Base-by-base conservation (phyloP, 2,329 filamentous ascomycete genomes). In the Xylariaceae sp. region DNA sequence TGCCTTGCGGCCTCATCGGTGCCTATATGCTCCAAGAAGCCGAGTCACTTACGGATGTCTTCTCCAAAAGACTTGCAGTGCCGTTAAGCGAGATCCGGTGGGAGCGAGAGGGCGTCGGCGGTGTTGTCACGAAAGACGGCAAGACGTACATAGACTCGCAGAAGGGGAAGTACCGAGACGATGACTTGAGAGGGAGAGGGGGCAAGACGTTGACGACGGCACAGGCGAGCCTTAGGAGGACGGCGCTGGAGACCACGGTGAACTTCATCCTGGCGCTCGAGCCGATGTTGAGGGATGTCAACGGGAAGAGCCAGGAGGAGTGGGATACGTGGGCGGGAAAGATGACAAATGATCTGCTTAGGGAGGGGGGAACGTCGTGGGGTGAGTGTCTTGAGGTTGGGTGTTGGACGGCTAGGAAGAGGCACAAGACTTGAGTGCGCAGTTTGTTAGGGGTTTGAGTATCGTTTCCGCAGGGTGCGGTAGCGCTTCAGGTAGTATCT, bases 401-500 rank as follows among this genome's bases (percentile, higher is more conserved):
- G 35, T 94, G 90, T 67, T 96, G 91, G 75, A 94, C 85, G 67
- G 95, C 85, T 53, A 90, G 86, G 70, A 97, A 96, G 77, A 67
- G 66, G 58, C 53, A 53, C 61, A 65, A 61, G 52, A 51, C 53
- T 40, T 52, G 50, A 55, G 50, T 36, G 42, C 44, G 42, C 36
- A 36, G 36, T 43, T 15, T 41, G 39, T 54, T 60, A 72, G 19
- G 55, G 66, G 50, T 65, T 70, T 55, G 83, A 79, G 71, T 96
- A 96, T 65, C 89, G 79, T 72, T 94, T 86, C 63, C 86, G 85
- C 62, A 96, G 72, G 22, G 89, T 83, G 60, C 92, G 85, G 73
- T 96, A 96, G 66, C 88, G 82, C 75, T 95, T 96, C 62, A 96
- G 76, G 73, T 94, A 95, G 70, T 95, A 95, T 66, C 89, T 95